Conservation (phyloP, 2,329 filamentous ascomycete species). For the Cytospora piceicola region DNA sequence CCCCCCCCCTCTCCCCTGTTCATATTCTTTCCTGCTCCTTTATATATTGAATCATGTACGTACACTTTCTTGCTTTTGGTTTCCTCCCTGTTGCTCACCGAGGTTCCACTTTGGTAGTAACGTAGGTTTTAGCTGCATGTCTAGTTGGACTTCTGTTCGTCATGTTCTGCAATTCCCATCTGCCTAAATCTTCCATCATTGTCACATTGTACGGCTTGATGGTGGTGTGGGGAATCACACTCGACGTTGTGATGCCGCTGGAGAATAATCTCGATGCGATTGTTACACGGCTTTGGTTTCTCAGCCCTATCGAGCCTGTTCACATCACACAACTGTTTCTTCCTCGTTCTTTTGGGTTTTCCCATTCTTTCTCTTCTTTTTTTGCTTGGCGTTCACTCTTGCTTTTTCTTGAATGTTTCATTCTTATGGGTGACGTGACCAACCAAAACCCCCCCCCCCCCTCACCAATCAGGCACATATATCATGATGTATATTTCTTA, state of each 20-base stretch:
- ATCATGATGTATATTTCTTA: not conserved
- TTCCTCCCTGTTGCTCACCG: not conserved
- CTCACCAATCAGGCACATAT: not conserved
- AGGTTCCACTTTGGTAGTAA: not conserved
- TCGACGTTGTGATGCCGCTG: not conserved
- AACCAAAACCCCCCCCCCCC: too few relatives aligned
- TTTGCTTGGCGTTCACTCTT: not conserved
- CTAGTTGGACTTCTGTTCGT: not conserved
- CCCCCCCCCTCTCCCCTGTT: not conserved
- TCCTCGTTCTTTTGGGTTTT: constrained; percentile 16
- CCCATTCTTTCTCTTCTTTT: not conserved
- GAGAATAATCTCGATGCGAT: constrained; percentile 24
- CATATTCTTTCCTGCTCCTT: not conserved
- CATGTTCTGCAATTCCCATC: not conserved
- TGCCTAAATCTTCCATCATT: not conserved
- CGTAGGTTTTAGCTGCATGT: not conserved
- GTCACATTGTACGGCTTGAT: constrained; percentile 3
- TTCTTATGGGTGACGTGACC: not conserved
- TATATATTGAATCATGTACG: not conserved
- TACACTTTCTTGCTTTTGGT: not conserved
- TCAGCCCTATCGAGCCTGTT: constrained; percentile 28
- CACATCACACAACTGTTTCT: constrained; percentile 27
- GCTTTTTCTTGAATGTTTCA: not conserved
- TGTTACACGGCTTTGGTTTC: constrained; percentile 27
- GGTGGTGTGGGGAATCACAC: constrained; percentile 20